Evolutionary conservation across 352 stramenopile species (phyloP).

Genomic region (Paralagenidium karlingii): DNA sequence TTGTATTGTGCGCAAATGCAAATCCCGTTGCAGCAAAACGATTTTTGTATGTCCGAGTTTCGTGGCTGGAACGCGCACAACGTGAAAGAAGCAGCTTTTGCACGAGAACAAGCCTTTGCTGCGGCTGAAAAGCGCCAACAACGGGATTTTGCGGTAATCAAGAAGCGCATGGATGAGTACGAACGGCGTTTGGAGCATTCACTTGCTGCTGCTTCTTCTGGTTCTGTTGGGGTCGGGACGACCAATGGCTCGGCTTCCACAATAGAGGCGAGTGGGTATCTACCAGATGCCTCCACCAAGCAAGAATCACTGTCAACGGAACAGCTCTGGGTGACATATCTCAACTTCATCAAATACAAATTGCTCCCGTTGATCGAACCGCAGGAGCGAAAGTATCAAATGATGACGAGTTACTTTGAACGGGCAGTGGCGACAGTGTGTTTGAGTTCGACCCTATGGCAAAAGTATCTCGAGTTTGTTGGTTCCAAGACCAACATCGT

Average conservation of each 20-base stretch:
- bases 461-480: conserved; percentile 32
- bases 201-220: too few relatives aligned
- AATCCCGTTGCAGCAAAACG: conserved; percentile 54
- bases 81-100: conserved; percentile 11
- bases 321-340: conserved; percentile 36
- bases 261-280: too few relatives aligned
- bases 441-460: conserved; percentile 39
- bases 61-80: conserved; percentile 63
- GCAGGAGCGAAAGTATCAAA: conserved; percentile 1
- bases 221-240: conserved; percentile 3
- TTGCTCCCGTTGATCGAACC: conserved; percentile 20
- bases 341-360: conserved; percentile 48
- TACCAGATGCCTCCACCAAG: too few relatives aligned
- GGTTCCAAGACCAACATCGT: background rate
- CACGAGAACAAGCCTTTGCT: conserved; percentile 8
- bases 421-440: conserved; percentile 37
- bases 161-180: conserved; percentile 52
- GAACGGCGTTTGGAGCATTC: conserved; percentile 21
- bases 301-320: conserved; percentile 11
- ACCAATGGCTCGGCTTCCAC: conserved; percentile 4
- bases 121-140: conserved; percentile 20
- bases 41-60: conserved; percentile 62
- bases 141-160: conserved; percentile 22
- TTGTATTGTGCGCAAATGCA: conserved; percentile 42
- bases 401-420: conserved; percentile 42